These are phyloP conservation scores for Fusarium newnesense DNA, from an alignment of 2,329 filamentous ascomycete genomes.

Conservation along the genomic window DNA sequence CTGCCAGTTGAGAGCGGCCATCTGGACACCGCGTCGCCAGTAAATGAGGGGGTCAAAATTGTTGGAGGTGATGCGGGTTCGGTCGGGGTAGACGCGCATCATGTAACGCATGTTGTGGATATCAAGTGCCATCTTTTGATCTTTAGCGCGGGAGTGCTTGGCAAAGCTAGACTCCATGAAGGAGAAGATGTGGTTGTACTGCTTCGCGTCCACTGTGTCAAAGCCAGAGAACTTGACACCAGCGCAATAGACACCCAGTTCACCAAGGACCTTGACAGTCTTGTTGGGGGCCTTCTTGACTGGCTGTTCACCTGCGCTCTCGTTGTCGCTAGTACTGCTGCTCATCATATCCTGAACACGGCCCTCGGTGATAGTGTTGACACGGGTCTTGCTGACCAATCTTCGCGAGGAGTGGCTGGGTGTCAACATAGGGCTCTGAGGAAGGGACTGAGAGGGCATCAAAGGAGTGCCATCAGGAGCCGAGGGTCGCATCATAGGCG, in stretches of 20 bases:
- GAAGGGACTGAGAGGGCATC: conserved; percentile 62
- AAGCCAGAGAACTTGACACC: conserved; percentile 88
- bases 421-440: conserved; percentile 64
- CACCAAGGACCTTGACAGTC: conserved; percentile 84
- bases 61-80: conserved; percentile 82
- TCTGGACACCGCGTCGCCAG: conserved; percentile 96
- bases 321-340: conserved; percentile 82
- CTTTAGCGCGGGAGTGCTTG: conserved; percentile 78
- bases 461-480: conserved; percentile 64
- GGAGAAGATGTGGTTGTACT: conserved; percentile 94
- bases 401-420: conserved; percentile 63
- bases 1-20: conserved; percentile 98
- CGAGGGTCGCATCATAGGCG: conserved; percentile 67
- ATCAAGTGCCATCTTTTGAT: conserved; percentile 81
- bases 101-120: conserved; percentile 91
- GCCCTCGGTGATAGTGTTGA: conserved; percentile 68
- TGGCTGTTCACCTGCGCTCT: conserved; percentile 71
- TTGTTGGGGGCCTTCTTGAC: conserved; percentile 78
- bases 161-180: conserved; percentile 92
- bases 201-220: conserved; percentile 79
- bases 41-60: conserved; percentile 96
- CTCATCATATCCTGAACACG: conserved; percentile 65
- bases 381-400: conserved; percentile 61
- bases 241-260: conserved; percentile 81
- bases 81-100: conserved; percentile 94